Evolutionary conservation across 176 grass and related monocot species (phyloP), one percentile per base, ranked within the genome.

Genomic region (Aegilops tauschii): DNA sequence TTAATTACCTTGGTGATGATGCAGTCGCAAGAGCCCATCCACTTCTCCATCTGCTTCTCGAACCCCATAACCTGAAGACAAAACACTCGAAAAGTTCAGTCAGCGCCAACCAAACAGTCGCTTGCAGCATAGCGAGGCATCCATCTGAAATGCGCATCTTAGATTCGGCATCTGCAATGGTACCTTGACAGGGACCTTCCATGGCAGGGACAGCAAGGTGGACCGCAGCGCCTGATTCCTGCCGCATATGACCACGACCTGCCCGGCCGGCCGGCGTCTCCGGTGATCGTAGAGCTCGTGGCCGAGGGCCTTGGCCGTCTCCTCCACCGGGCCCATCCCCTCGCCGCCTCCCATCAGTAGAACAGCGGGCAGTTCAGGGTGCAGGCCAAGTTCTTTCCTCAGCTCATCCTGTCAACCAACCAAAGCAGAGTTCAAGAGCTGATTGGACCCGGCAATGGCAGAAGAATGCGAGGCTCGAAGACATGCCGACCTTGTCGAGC

Each of bases 21-120:
- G 85, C 95, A 97, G 64, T 97, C 95, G 45, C 95, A 97, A 84
- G 93, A 83, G 11, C 76, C 87, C 93, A 97, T 97, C 95, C 95
- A 97, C 87, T 87, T 95, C 49, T 97, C 93, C 82, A 97, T 95
- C 85, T 91, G 91, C 17, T 81, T 95, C 73, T 95, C 95, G 62
- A 97, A 95, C 83, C 95, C 91, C 86, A 83, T 93, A 45, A 95
- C 85, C 93, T 97, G 90, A 37, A 40, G 65, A 31, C 32, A 76
- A 77, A 75, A 61, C 81, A 1, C 36, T 17, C 1, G 3, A 78
- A 16, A 71, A 10, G n/a, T 86, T 86, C n/a, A 88, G 77, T 69
- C 29, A 76, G 39, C n/a, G 30, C 62, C 74, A 45, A 80, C 87
- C 77, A 14, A 67, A n/a, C 23, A 59, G 18, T 6, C 54, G 61